Conservation (phyloP, 495 filamentous ascomycete genomes). For the Penicillium argentinense region DNA sequence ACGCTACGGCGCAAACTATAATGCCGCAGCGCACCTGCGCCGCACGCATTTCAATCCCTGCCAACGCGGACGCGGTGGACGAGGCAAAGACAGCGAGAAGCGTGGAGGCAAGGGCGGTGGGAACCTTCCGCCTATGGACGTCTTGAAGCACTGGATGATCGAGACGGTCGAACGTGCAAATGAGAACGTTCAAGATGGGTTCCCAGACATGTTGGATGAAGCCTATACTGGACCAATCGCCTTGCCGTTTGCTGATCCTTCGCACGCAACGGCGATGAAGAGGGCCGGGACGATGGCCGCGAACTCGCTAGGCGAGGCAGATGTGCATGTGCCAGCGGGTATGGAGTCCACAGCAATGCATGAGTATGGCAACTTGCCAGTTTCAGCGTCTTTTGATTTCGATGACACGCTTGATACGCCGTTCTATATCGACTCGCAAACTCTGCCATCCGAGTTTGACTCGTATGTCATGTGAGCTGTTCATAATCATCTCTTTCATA, state of each 20-base stretch:
- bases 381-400: slow-evolving; percentile 23
- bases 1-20: slow-evolving; percentile 90
- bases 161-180: slow-evolving; percentile 57
- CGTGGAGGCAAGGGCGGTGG: slow-evolving; percentile 84
- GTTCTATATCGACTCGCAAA: slow-evolving; percentile 37
- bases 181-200: slow-evolving; percentile 24
- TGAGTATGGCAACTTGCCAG: slow-evolving; percentile 31
- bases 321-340: slow-evolving; percentile 7
- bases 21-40: slow-evolving; percentile 88
- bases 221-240: neutral
- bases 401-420: slow-evolving; percentile 32
- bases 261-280: neutral
- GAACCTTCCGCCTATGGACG: slow-evolving; percentile 76
- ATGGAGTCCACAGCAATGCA: slow-evolving; percentile 31
- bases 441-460: slow-evolving; percentile 34
- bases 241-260: neutral
- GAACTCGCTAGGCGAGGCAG: neutral
- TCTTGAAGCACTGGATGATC: slow-evolving; percentile 79
- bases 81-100: slow-evolving; percentile 58
- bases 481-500: slow-evolving; percentile 7
- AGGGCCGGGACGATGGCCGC: neutral
- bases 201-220: neutral
- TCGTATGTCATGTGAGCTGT: slow-evolving; percentile 35
- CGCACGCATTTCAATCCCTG: slow-evolving; percentile 81
- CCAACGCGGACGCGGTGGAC: slow-evolving; percentile 53